phyloP scores from a whole-genome alignment of 148 eudicot genomes.

The Tetragonia tetragonoides region DNA sequence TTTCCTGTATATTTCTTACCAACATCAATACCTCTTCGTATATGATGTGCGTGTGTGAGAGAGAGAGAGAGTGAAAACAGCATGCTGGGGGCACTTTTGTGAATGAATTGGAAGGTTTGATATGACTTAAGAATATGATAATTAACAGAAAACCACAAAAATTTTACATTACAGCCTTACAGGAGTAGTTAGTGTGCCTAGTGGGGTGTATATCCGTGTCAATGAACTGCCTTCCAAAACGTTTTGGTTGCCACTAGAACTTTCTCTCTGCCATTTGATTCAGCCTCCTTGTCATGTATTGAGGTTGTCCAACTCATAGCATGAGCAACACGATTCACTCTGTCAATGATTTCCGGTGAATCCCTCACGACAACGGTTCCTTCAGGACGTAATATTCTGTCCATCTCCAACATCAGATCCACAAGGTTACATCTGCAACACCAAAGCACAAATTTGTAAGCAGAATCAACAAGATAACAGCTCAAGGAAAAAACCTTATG shows the following conservation, averaged over 20 bases:
- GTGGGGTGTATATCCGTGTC: neutral
- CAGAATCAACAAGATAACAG: neutral
- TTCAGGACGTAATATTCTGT: slow-evolving; percentile 86
- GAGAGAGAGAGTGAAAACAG: neutral
- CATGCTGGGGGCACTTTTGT: slow-evolving; percentile 10
- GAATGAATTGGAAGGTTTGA: slow-evolving; percentile 16
- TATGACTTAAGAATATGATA: slow-evolving; percentile 5
- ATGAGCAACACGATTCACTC: slow-evolving; percentile 63
- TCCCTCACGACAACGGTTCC: slow-evolving; percentile 89
- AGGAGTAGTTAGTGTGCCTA: neutral
- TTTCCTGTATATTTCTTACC: neutral
- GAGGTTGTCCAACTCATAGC: slow-evolving; percentile 68
- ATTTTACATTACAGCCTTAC: slow-evolving; percentile 19
- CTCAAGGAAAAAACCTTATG: neutral
- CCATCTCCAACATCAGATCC: slow-evolving; percentile 95
- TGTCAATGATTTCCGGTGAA: slow-evolving; percentile 71
- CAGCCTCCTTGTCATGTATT: slow-evolving; percentile 78
- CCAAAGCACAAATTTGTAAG: neutral
- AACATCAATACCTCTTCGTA: neutral
- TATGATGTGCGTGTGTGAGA: neutral
- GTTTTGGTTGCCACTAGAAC: slow-evolving; percentile 83
- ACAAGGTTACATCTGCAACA: slow-evolving; percentile 79
- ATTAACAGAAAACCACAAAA: slow-evolving; percentile 7
- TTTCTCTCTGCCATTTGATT: slow-evolving; percentile 64
- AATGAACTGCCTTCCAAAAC: slow-evolving; percentile 42